A percentile compares a stretch with the other conserved stretches of the same genome.
Conservation (phyloP, 345 rosid species). For the Syzygium aqueum region DNA sequence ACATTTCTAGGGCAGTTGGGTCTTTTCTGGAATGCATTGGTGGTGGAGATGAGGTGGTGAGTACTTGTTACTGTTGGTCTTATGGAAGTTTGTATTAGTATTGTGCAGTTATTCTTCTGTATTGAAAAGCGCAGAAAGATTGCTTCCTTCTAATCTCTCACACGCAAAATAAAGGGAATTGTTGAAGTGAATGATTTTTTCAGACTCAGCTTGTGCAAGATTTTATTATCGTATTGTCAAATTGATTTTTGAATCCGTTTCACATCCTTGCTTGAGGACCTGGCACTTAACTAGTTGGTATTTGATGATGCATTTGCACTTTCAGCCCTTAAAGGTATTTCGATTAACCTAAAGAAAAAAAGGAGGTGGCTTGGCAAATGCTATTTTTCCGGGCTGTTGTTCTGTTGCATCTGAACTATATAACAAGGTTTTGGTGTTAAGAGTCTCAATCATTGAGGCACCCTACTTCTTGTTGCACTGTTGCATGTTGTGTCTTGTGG, state of each 20-base stretch:
- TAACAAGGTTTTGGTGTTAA: neutral
- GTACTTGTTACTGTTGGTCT: constrained; percentile 1
- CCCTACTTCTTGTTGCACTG: neutral
- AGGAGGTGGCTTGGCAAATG: neutral
- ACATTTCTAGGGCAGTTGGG: constrained; percentile 80
- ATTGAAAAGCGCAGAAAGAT: neutral
- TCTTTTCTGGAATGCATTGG: constrained; percentile 85
- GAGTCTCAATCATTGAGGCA: neutral
- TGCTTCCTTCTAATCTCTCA: neutral
- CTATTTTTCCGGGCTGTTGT: neutral
- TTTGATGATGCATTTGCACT: neutral
- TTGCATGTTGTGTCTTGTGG: neutral
- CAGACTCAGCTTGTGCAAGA: neutral
- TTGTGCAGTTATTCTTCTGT: neutral
- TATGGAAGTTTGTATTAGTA: neutral
- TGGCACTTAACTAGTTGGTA: neutral
- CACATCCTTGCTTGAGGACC: neutral
- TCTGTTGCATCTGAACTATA: neutral
- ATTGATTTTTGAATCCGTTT: neutral
- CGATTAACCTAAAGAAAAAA: neutral
- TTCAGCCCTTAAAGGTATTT: neutral
- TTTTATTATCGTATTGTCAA: neutral
- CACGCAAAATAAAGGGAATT: neutral
- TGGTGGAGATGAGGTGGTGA: constrained; percentile 89
- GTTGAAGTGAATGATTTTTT: neutral